Percentiles rank a stretch among this genome's conserved stretches.
Evolutionary conservation across 164 flowering plant species (phyloP).

Genomic region (Stephania cephalantha): DNA sequence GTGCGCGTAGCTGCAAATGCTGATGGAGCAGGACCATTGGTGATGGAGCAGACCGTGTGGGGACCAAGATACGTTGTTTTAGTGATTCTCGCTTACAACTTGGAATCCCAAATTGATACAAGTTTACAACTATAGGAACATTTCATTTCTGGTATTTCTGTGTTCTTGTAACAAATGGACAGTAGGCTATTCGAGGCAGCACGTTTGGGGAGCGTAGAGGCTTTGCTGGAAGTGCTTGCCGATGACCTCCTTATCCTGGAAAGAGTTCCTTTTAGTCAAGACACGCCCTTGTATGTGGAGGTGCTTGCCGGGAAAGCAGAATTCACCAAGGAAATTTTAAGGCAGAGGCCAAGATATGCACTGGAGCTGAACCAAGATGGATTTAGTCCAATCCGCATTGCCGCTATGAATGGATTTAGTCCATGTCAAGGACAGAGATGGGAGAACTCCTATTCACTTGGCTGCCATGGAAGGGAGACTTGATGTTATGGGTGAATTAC

Average conservation of each 20-base stretch:
- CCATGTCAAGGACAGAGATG: background rate
- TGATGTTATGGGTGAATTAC: background rate
- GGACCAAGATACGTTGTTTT: too few species aligned
- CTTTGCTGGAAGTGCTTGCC: background rate
- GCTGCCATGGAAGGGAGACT: background rate
- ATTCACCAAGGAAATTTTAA: background rate
- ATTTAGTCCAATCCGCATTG: constrained; percentile 3
- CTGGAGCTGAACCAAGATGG: background rate
- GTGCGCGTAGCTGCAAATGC: too few species aligned
- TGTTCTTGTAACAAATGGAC: background rate
- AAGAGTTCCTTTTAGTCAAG: background rate
- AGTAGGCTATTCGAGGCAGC: background rate
- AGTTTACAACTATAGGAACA: background rate
- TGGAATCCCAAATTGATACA: too few species aligned
- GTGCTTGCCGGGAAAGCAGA: background rate
- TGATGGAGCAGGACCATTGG: too few species aligned
- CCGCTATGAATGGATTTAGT: background rate
- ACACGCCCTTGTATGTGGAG: background rate
- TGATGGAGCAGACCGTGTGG: too few species aligned
- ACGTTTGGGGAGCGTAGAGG: background rate
- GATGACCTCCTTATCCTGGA: background rate
- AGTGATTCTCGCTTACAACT: too few species aligned
- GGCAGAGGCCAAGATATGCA: background rate
- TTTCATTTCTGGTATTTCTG: background rate
- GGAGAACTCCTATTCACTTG: background rate